Base-by-base conservation (phyloP, 1,284 basidiomycete species). In the Mrakiaceae sp. region DNA sequence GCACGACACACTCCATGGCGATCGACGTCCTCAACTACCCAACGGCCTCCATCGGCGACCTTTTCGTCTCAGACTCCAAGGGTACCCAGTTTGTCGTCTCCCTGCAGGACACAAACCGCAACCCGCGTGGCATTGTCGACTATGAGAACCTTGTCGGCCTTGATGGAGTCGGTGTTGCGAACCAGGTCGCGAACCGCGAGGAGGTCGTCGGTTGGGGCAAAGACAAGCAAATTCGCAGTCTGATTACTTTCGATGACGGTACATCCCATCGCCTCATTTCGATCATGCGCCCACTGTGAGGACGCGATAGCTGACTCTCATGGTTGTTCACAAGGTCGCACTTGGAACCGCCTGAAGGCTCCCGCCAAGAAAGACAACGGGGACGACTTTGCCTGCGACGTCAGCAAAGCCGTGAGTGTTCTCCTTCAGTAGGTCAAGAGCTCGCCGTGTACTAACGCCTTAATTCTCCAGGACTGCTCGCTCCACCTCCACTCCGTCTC, bases 61-160 rank as follows among this genome's bases (percentile, higher is more conserved):
- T 98, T 4, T 98, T 97, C 78, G 87, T 95, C 58, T 90, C 87
- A 74, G 95, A 97, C 75, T 88, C 87, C 52, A 90, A 96, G 69
- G 96, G 96, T 2, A 95, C 90, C 8, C 91, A 86, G 77, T 98
- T 98, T 74, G 88, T 94, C n/a, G 83, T 94, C 76, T 88, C 87
- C 71, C 79, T 98, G 63, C 82, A 85, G 72, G 86, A 94, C 72
- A 98, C 95, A 7, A 94, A 95, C 74, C 81, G 95, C 56, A 96
- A 96, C 73, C 79, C 83, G 57, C 77, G 81, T 68, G 95, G 94
- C 8, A 93, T 86, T 66, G 94, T 98, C 52, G 95, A 98, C 75
- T 98, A 87, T 71, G 95, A 98, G 78, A 85, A 85, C 66, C 77
- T 98, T 43, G 87, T 89, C 70, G 92, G 92, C 1, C 81, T 98